A percentile compares a stretch with the other conserved stretches of the same genome.
Evolutionary conservation across 257 asterid species (phyloP).

Genomic region (Cynanchum wilfordii): DNA sequence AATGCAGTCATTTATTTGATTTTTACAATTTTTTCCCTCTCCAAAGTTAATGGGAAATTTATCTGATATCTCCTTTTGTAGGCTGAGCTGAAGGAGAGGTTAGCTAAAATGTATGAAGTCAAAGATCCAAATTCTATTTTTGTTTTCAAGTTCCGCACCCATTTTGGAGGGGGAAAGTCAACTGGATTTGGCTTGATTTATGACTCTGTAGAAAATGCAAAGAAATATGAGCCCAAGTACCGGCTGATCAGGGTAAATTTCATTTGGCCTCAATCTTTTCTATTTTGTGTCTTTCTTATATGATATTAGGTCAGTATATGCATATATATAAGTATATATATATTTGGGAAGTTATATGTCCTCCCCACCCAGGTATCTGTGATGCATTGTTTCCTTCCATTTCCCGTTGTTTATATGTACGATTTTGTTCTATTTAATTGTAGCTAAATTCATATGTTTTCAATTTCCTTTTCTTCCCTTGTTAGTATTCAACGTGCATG

Average conservation of each 20-base stretch:
- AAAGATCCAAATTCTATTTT: conserved; percentile 75
- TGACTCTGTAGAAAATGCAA: conserved; percentile 83
- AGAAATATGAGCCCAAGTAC: conserved; percentile 86
- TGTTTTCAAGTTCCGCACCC: conserved; percentile 91
- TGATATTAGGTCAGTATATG: background rate
- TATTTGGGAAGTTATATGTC: background rate
- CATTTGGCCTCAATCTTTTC: background rate
- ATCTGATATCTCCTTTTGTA: conserved; percentile 1
- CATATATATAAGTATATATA: no score
- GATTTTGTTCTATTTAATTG: background rate
- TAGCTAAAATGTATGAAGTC: conserved; percentile 73
- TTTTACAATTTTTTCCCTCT: background rate
- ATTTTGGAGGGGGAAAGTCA: conserved; percentile 96
- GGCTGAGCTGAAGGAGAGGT: conserved; percentile 83
- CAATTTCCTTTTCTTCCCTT: background rate
- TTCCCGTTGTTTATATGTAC: background rate
- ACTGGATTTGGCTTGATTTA: conserved; percentile 93
- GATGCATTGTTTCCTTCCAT: background rate
- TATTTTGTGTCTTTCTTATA: background rate
- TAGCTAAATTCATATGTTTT: background rate
- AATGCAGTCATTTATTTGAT: background rate
- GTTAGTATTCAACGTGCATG: background rate
- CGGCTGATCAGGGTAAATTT: conserved; percentile 78
- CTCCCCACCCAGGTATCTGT: background rate
- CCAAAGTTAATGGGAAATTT: background rate